Conservation (phyloP, 140 eudicot species). For the Ambrosia hybrid region DNA sequence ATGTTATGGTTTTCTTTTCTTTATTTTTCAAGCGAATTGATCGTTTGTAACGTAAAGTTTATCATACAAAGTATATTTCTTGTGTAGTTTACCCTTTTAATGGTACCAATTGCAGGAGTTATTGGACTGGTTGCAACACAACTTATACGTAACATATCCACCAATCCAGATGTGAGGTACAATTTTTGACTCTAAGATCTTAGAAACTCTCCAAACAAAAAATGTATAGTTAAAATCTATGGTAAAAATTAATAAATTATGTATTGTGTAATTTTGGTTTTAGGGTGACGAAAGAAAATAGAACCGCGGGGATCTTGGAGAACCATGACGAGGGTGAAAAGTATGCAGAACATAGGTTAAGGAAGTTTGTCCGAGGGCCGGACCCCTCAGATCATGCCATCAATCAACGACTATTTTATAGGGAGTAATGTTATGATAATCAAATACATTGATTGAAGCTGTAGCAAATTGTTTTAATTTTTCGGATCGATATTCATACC, state of each 20-base stretch:
- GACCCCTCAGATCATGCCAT: slow-evolving; percentile 46
- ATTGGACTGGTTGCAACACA: slow-evolving; percentile 59
- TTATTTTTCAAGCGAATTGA: neutral
- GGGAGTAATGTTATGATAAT: slow-evolving; percentile 6
- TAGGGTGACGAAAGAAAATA: slow-evolving; percentile 44
- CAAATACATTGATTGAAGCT: neutral
- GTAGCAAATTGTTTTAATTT: neutral
- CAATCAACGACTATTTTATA: slow-evolving; percentile 40
- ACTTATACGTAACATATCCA: slow-evolving; percentile 48
- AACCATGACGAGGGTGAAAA: slow-evolving; percentile 45
- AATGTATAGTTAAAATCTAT: neutral
- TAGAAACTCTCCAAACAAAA: neutral
- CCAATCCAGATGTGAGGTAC: slow-evolving; percentile 69
- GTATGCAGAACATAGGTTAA: slow-evolving; percentile 37
- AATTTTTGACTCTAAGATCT: neutral
- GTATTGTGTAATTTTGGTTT: neutral
- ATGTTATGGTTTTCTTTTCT: neutral
- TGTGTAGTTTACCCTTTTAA: slow-evolving; percentile 47
- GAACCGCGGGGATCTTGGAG: slow-evolving; percentile 51
- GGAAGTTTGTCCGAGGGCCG: slow-evolving; percentile 41
- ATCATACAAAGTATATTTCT: neutral
- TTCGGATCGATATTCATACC: neutral
- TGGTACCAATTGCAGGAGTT: slow-evolving; percentile 46
- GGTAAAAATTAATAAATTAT: neutral
- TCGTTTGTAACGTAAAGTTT: neutral